A percentile compares a stretch with the other conserved stretches of the same genome.
Conservation (phyloP, 1,284 basidiomycete genomes). For the Anthracocystis panici-leucophaei region DNA sequence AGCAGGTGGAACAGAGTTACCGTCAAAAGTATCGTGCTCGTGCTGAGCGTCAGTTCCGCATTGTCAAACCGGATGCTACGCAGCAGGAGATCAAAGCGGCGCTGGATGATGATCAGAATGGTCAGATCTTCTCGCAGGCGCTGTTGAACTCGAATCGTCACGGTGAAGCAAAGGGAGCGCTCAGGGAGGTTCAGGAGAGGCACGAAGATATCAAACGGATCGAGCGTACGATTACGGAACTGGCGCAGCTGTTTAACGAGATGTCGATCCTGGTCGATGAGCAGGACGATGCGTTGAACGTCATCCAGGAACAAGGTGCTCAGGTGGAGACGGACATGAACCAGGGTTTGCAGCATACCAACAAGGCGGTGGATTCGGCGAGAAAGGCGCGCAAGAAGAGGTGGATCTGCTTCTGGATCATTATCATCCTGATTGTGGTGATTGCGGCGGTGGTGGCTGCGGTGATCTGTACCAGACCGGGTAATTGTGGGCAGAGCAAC, state of each 20-base stretch:
- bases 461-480: slow-evolving; percentile 48
- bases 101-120: slow-evolving; percentile 81
- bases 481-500: slow-evolving; percentile 28
- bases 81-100: slow-evolving; percentile 80
- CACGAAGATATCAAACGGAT: slow-evolving; percentile 89
- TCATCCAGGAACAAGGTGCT: slow-evolving; percentile 61
- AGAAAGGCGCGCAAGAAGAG: slow-evolving; percentile 80
- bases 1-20: slow-evolving; percentile 91
- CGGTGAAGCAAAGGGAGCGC: slow-evolving; percentile 84
- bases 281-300: slow-evolving; percentile 68
- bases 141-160: slow-evolving; percentile 82
- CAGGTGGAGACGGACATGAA: slow-evolving; percentile 65
- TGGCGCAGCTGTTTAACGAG: slow-evolving; percentile 89
- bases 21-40: slow-evolving; percentile 92
- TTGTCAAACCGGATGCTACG: slow-evolving; percentile 89
- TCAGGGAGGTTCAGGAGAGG: slow-evolving; percentile 89
- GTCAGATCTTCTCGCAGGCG: slow-evolving; percentile 87
- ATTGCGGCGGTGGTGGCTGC: slow-evolving; percentile 57
- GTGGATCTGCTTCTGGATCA: slow-evolving; percentile 67
- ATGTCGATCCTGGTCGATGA: slow-evolving; percentile 68
- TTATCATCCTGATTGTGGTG: slow-evolving; percentile 59
- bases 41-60: slow-evolving; percentile 95
- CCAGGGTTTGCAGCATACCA: slow-evolving; percentile 72
- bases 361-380: slow-evolving; percentile 79
- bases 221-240: slow-evolving; percentile 86